These are phyloP conservation scores for Salvia miltiorrhiza DNA, from an alignment of 257 asterid genomes.

Conservation along the genomic window DNA sequence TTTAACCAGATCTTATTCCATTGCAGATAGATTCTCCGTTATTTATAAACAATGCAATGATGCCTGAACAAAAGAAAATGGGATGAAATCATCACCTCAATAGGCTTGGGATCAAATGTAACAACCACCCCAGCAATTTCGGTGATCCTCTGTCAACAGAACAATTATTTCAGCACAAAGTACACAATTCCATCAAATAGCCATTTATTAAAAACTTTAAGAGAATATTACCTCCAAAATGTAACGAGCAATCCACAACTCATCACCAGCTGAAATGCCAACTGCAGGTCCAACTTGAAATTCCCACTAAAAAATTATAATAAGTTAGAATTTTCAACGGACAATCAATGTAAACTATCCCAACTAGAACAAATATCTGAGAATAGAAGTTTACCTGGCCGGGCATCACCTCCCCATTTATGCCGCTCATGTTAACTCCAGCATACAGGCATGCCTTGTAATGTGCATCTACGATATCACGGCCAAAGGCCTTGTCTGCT, in stretches of 20 bases:
- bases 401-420: slow-evolving; percentile 95
- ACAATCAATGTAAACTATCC: neutral
- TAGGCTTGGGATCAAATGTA: slow-evolving; percentile 93
- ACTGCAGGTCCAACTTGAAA: slow-evolving; percentile 94
- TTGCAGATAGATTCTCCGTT: neutral
- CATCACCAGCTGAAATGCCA: slow-evolving; percentile 87
- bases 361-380: neutral
- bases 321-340: neutral
- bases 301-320: slow-evolving; percentile 60
- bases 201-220: neutral
- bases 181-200: neutral
- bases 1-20: neutral
- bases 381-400: slow-evolving; percentile 56
- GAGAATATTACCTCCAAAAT: slow-evolving; percentile 64
- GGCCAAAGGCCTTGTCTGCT: slow-evolving; percentile 89
- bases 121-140: slow-evolving; percentile 87
- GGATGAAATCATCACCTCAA: slow-evolving; percentile 37
- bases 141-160: slow-evolving; percentile 69
- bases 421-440: slow-evolving; percentile 83
- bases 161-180: slow-evolving; percentile 7
- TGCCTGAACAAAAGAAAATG: neutral
- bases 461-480: slow-evolving; percentile 79
- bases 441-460: slow-evolving; percentile 85
- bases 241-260: slow-evolving; percentile 91
- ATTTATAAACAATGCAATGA: neutral